Conservation (phyloP, 495 filamentous ascomycete genomes). For the Hyaloscypha hepaticicola region DNA sequence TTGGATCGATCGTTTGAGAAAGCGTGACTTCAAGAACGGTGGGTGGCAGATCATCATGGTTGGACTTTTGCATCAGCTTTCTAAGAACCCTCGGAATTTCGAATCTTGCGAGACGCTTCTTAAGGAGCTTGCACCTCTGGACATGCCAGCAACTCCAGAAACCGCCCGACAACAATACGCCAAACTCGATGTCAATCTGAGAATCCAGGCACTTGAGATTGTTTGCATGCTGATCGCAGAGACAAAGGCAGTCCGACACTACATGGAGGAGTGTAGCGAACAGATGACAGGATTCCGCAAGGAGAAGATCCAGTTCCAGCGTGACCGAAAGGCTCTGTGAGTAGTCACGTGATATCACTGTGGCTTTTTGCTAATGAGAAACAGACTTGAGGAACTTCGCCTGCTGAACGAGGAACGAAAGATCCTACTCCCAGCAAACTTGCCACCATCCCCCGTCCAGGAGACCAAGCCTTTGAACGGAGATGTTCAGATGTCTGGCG, state of each 20-base stretch:
- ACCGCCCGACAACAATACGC: conserved; percentile 71
- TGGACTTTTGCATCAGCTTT: conserved; percentile 81
- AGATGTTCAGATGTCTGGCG: conserved; percentile 64
- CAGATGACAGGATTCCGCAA: conserved; percentile 92
- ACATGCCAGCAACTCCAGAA: conserved; percentile 68
- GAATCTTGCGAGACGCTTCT: conserved; percentile 77
- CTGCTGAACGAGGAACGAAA: conserved; percentile 83
- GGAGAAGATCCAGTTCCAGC: conserved; percentile 90
- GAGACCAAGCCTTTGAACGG: conserved; percentile 54
- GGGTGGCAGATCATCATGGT: conserved; percentile 91
- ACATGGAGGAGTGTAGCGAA: conserved; percentile 86
- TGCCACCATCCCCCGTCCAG: conserved; percentile 63
- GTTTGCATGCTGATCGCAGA: conserved; percentile 84
- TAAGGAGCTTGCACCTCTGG: conserved; percentile 71
- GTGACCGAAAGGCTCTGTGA: conserved; percentile 78
- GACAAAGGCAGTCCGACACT: conserved; percentile 79
- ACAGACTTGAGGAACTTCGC: conserved; percentile 79
- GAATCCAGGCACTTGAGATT: conserved; percentile 78
- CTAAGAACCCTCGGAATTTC: conserved; percentile 66
- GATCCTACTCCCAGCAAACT: conserved; percentile 73
- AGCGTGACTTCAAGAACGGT: conserved; percentile 84
- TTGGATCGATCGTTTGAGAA: conserved; percentile 81
- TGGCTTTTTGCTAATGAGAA: conserved; percentile 7
- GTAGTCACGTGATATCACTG: conserved; percentile 40
- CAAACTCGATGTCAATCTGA: conserved; percentile 75